A percentile compares a stretch with the other conserved stretches of the same genome.
These are phyloP conservation scores for Fusarium floridanum DNA, from an alignment of 2,329 filamentous ascomycete species.

Conservation along the genomic window DNA sequence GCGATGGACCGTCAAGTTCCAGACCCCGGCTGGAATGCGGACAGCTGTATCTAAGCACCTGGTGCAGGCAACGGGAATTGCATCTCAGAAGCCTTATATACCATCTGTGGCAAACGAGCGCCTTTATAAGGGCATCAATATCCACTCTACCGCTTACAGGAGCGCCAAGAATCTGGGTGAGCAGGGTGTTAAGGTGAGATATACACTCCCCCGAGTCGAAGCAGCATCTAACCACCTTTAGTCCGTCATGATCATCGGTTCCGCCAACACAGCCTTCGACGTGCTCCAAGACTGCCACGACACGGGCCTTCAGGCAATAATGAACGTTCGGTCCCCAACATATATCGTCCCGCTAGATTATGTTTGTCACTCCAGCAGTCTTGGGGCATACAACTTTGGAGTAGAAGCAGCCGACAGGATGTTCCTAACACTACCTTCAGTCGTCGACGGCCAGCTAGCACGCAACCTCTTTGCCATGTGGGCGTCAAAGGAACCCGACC, in stretches of 20 bases:
- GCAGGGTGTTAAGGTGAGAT: slow-evolving; percentile 22
- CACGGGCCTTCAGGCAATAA: neutral
- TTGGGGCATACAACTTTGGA: slow-evolving; percentile 23
- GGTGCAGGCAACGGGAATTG: slow-evolving; percentile 31
- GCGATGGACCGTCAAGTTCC: slow-evolving; percentile 14
- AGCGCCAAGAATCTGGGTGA: neutral
- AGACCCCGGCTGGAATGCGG: neutral
- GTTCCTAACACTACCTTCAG: slow-evolving; percentile 17
- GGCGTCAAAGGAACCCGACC: slow-evolving; percentile 24
- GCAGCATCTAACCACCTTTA: neutral
- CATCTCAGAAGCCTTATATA: slow-evolving; percentile 23
- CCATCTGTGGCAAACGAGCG: neutral
- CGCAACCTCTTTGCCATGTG: slow-evolving; percentile 16
- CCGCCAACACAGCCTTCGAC: slow-evolving; percentile 36
- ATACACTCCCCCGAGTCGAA: rapidly evolving
- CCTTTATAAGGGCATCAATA: slow-evolving; percentile 18
- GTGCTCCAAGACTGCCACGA: slow-evolving; percentile 25
- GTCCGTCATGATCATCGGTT: slow-evolving; percentile 30
- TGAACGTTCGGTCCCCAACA: slow-evolving; percentile 30
- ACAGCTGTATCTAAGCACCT: slow-evolving; percentile 12
- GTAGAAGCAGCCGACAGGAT: slow-evolving; percentile 19
- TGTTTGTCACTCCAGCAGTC: slow-evolving; percentile 12
- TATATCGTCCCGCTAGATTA: slow-evolving; percentile 30
- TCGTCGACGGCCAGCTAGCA: slow-evolving; percentile 16
- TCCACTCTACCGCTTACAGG: slow-evolving; percentile 29